Conservation (phyloP, 139 green algal species). For the Chlamydomonas applanata region DNA sequence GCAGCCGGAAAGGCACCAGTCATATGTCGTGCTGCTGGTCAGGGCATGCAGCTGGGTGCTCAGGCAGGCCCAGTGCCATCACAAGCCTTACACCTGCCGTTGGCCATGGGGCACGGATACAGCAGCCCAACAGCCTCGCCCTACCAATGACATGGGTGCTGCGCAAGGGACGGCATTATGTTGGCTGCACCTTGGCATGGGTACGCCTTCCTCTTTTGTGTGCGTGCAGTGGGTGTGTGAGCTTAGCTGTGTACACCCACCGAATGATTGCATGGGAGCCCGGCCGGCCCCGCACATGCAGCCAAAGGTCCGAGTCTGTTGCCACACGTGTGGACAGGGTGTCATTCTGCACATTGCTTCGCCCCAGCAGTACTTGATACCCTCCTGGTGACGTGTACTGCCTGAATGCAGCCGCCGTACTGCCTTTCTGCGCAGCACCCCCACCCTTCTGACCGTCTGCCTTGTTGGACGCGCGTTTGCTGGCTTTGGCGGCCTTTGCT, state of each 20-base stretch:
- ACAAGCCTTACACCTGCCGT: neutral
- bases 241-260: slow-evolving; percentile 11
- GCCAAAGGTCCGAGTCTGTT: slow-evolving; percentile 73
- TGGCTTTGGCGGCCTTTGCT: slow-evolving; percentile 57
- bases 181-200: too few relatives aligned
- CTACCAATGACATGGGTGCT: too few relatives aligned
- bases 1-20: neutral
- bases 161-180: too few relatives aligned
- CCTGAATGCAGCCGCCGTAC: slow-evolving; percentile 37
- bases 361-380: slow-evolving; percentile 68
- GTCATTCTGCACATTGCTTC: slow-evolving; percentile 89
- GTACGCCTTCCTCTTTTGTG: too few relatives aligned
- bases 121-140: too few relatives aligned
- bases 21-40: neutral
- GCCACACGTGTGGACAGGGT: slow-evolving; percentile 63
- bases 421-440: neutral
- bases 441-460: slow-evolving; percentile 1
- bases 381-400: slow-evolving; percentile 62
- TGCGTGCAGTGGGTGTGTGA: too few relatives aligned
- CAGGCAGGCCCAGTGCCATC: neutral
- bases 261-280: slow-evolving; percentile 53
- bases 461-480: slow-evolving; percentile 28
- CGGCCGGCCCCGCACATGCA: slow-evolving; percentile 79
- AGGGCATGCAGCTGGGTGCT: neutral
- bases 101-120: neutral